These are phyloP conservation scores for Neurospora sp. DNA, from an alignment of 495 filamentous ascomycete genomes.

Conservation along the genomic window DNA sequence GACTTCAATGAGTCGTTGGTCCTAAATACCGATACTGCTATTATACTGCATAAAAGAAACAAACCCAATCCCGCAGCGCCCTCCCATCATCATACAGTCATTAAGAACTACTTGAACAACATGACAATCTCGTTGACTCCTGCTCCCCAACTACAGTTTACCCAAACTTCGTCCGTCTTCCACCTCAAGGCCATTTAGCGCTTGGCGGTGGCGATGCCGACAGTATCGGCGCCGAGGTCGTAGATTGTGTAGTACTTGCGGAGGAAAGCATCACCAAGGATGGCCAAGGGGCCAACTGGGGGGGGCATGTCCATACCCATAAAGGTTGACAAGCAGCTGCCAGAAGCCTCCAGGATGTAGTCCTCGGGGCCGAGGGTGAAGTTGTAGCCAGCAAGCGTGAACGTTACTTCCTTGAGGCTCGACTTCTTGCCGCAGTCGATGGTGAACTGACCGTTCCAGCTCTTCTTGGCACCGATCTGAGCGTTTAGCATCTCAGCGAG, in stretches of 20 bases:
- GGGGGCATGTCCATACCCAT: conserved; percentile 97
- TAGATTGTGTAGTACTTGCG: conserved; percentile 97
- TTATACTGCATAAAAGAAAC: neutral
- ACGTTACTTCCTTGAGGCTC: conserved; percentile 76
- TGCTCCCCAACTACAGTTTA: neutral
- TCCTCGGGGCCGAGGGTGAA: conserved; percentile 85
- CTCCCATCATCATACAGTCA: neutral
- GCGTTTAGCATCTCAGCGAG: conserved; percentile 95
- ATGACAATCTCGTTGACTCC: neutral
- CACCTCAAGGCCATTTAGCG: conserved; percentile 8
- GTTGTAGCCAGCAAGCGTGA: conserved; percentile 77
- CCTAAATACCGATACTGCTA: neutral
- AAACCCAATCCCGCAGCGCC: neutral
- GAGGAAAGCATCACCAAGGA: conserved; percentile 96
- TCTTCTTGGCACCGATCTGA: conserved; percentile 96
- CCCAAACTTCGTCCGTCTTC: neutral
- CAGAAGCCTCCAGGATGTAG: conserved; percentile 93
- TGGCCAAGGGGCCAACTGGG: conserved; percentile 84
- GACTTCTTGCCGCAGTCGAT: conserved; percentile 82
- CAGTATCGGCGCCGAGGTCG: conserved; percentile 71
- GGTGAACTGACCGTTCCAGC: conserved; percentile 87
- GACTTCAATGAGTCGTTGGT: neutral
- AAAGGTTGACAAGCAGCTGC: conserved; percentile 93
- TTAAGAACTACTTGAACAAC: neutral
- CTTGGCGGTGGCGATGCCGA: conserved; percentile 83